Conservation (phyloP, 2,329 filamentous ascomycete genomes). For the Alternaria atra region DNA sequence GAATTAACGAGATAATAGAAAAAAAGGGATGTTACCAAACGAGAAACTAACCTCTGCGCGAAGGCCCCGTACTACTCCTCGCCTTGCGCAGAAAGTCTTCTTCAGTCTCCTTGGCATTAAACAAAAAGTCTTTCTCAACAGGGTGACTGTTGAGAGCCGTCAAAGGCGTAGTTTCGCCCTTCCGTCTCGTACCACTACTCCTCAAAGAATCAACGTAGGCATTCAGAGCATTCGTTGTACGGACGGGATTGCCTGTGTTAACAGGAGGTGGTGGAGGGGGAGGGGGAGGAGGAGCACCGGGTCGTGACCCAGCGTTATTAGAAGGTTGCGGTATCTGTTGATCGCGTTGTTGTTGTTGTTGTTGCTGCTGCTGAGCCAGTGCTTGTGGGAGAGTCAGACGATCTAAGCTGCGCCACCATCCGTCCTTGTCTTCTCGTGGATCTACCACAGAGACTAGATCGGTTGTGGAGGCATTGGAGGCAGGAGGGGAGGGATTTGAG, state of each 20-base stretch:
- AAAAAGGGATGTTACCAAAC: no score
- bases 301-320: not conserved
- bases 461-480: conserved; percentile 25
- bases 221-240: not conserved
- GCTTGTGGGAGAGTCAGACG: conserved; percentile 13
- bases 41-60: not conserved
- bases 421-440: conserved; percentile 19
- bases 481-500: conserved; percentile 14
- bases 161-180: not conserved
- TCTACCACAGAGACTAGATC: conserved; percentile 35
- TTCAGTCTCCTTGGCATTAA: conserved; percentile 2
- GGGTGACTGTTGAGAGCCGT: not conserved
- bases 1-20: not conserved
- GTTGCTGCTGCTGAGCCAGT: not conserved
- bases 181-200: not conserved
- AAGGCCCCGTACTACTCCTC: not conserved
- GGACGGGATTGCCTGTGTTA: not conserved
- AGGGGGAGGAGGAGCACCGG: not conserved
- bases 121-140: not conserved
- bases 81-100: conserved; percentile 8
- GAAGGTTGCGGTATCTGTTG: not conserved
- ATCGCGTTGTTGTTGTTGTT: not conserved
- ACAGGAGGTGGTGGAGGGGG: not conserved
- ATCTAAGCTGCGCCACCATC: conserved; percentile 24
- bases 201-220: not conserved